These are phyloP conservation scores for Linum trigynum DNA, from an alignment of 345 rosid genomes.

Conservation along the genomic window DNA sequence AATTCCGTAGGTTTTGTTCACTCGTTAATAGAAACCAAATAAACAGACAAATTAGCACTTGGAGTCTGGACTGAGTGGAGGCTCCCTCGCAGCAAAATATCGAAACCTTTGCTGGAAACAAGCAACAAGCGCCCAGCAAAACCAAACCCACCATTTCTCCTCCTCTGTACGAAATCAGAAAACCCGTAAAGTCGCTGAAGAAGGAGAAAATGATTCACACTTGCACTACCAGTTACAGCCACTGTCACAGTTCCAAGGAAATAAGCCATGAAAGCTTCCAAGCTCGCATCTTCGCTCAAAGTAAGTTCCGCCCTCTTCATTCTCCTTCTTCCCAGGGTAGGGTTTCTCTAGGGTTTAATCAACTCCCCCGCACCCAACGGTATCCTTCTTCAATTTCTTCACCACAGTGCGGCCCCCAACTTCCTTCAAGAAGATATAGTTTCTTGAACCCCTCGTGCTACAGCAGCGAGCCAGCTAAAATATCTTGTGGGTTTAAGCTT, in stretches of 20 bases:
- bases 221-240: conserved; percentile 10
- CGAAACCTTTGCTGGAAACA: too few relatives aligned
- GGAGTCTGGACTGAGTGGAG: too few relatives aligned
- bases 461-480: conserved; percentile 20
- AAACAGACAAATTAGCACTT: too few relatives aligned
- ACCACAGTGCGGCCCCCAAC: too few relatives aligned
- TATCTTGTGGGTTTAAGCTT: conserved; percentile 38
- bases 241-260: conserved; percentile 23
- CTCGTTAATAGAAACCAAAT: too few relatives aligned
- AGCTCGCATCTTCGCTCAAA: conserved; percentile 15
- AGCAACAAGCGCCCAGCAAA: too few relatives aligned
- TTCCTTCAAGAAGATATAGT: background rate
- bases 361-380: background rate
- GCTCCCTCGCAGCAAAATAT: too few relatives aligned
- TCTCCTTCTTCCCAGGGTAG: conserved; percentile 18
- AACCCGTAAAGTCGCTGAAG: background rate
- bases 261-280: conserved; percentile 23
- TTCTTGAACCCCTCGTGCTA: conserved; percentile 14
- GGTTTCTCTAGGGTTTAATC: conserved; percentile 27
- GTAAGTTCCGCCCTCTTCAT: conserved; percentile 29
- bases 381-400: too few relatives aligned
- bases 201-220: conserved; percentile 23
- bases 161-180: too few relatives aligned
- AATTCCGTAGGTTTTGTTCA: too few relatives aligned
- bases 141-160: too few relatives aligned